Evolutionary conservation across 169 alveolate genomes (phyloP).

Genomic region (Fabrea salina): DNA sequence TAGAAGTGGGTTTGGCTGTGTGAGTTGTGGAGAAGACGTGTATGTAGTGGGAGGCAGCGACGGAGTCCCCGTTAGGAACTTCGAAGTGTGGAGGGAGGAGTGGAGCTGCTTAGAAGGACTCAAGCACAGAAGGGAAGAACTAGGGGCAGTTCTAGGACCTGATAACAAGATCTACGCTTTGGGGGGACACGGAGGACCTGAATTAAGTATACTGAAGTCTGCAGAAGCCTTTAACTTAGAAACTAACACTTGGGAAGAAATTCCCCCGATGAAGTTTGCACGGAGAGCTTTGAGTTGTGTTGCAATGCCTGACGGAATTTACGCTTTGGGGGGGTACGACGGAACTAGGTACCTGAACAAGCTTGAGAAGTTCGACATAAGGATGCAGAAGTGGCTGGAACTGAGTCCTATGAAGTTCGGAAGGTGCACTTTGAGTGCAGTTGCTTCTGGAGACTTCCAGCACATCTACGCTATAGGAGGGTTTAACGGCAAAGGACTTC

Average conservation of each 20-base stretch:
- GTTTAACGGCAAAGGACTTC: conserved; percentile 63
- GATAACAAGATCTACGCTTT: conserved; percentile 71
- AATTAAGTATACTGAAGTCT: conserved; percentile 35
- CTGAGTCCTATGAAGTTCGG: conserved; percentile 57
- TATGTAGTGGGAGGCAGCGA: conserved; percentile 76
- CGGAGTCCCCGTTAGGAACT: conserved; percentile 55
- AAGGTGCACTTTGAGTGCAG: conserved; percentile 73
- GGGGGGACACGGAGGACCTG: conserved; percentile 80
- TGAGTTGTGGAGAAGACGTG: conserved; percentile 38
- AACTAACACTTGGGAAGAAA: conserved; percentile 54
- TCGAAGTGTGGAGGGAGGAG: conserved; percentile 39
- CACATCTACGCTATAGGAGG: conserved; percentile 81
- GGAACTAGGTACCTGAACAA: conserved; percentile 58
- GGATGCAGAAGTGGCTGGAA: conserved; percentile 52
- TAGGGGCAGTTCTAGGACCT: conserved; percentile 66
- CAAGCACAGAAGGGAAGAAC: conserved; percentile 72
- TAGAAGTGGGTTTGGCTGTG: conserved; percentile 69
- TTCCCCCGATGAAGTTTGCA: conserved; percentile 52
- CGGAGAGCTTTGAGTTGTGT: conserved; percentile 77
- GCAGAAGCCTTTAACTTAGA: conserved; percentile 54
- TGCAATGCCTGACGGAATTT: conserved; percentile 76
- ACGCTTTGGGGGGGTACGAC: conserved; percentile 83
- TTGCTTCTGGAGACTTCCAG: conserved; percentile 56
- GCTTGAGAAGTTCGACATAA: conserved; percentile 63
- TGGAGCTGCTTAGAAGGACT: conserved; percentile 54